Percentiles rank a stretch among this genome's conserved stretches.
Evolutionary conservation across 2,329 filamentous ascomycete species (phyloP).

Genomic region (Dichotomopilus funicola): DNA sequence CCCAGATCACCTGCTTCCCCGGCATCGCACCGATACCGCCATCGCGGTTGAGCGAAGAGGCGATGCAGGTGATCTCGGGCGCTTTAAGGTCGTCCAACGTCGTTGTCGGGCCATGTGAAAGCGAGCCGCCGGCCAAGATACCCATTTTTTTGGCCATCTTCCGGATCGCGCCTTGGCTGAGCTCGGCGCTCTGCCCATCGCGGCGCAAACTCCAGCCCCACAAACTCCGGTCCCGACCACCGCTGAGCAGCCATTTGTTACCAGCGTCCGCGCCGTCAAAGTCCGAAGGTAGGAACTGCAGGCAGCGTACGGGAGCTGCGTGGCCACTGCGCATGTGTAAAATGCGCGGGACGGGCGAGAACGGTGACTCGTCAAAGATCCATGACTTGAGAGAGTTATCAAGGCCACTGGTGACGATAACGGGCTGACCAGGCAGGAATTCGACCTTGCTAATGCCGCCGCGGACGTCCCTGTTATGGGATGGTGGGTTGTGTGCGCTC

Average conservation of each 20-base stretch:
- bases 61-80: conserved; percentile 85
- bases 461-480: conserved; percentile 48
- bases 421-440: conserved; percentile 81
- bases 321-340: conserved; percentile 85
- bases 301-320: conserved; percentile 72
- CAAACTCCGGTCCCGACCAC: conserved; percentile 80
- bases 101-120: conserved; percentile 54
- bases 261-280: conserved; percentile 83
- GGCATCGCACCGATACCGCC: conserved; percentile 84
- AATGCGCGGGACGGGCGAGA: conserved; percentile 77
- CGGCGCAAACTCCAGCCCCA: conserved; percentile 96
- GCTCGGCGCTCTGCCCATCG: conserved; percentile 86
- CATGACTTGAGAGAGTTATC: conserved; percentile 94
- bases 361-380: conserved; percentile 92
- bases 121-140: conserved; percentile 52
- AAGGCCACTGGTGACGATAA: conserved; percentile 81
- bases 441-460: conserved; percentile 83
- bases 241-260: conserved; percentile 92
- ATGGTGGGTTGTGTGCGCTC: conserved; percentile 77
- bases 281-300: conserved; percentile 79
- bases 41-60: conserved; percentile 86
- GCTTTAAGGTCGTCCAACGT: conserved; percentile 75
- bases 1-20: conserved; percentile 75
- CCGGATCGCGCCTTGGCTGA: conserved; percentile 84
- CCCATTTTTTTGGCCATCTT: conserved; percentile 85